Evolutionary conservation across 179 eudicot species (phyloP), one percentile per base, ranked within the genome.

Genomic region (Kewa caespitosa): DNA sequence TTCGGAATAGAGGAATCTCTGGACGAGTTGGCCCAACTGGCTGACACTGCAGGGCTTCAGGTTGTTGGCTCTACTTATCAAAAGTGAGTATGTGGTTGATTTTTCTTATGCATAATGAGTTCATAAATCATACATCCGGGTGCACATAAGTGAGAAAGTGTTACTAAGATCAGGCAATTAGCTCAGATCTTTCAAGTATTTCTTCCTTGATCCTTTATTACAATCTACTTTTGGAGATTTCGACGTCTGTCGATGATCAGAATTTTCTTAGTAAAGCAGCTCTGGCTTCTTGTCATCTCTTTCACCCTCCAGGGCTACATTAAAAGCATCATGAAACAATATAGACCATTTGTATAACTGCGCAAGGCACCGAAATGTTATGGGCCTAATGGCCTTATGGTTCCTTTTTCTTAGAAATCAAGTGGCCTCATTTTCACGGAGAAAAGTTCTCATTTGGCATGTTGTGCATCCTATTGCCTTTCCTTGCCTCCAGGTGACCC

Each of bases 11-110:
- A 95, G 73, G 99, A 95, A 71, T 95, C 99, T 59, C 90, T 95
- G 65, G 80, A 85, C 42, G 99, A 95, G 80, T 76, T 95, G 83
- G 90, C 89, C 74, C 98, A 93, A 81, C 84, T 95, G 66, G 99
- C 97, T 79, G 99, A 95, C 81, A 95, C 99, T 48, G 99, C 99
- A 78, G 99, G 99, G 72, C 88, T 95, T 73, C 76, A 69, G 78
- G 94, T 93, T 77, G 93, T 90, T 79, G 97, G 89, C 65, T 91
- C 92, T 81, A 93, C 97, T 32, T 82, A 90, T 81, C 97, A 91
- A 74, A 91, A 90, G 97, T 90, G 73, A 79, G 93, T 83, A 59
- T 55, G n/a, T n/a, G 61, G 18, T 37, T 23, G 38, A 30, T 41
- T 60, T 32, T 2, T 62, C 39, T 77, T 60, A 31, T 43, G 34